Evolutionary conservation across 371 early-diverging fungal genomes (phyloP).

Genomic region (Circinella minor): DNA sequence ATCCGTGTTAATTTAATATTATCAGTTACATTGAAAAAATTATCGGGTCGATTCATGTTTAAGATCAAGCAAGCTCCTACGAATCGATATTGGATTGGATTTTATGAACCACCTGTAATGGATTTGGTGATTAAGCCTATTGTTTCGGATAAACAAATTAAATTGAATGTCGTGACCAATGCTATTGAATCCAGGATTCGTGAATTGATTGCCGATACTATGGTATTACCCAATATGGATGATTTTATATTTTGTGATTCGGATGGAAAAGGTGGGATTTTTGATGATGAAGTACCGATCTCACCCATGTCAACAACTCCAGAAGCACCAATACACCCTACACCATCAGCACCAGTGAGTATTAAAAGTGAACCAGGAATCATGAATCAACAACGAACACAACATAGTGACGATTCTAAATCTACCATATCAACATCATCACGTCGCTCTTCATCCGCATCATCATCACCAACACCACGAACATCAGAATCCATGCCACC

Average conservation of each 20-base stretch:
- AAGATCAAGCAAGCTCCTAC: constrained; percentile 85
- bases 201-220: constrained; percentile 76
- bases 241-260: constrained; percentile 79
- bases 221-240: constrained; percentile 93
- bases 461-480: constrained; percentile 6
- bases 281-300: constrained; percentile 38
- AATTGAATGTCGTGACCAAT: constrained; percentile 74
- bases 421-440: background rate
- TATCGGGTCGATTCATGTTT: constrained; percentile 75
- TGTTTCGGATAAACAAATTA: constrained; percentile 84
- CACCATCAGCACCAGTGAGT: background rate
- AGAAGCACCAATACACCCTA: background rate
- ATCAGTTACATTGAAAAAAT: constrained; percentile 65
- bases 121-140: constrained; percentile 82
- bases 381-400: background rate
- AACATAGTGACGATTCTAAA: background rate
- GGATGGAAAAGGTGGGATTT: constrained; percentile 67
- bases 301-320: background rate
- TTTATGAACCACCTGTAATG: constrained; percentile 79
- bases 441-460: constrained; percentile 7
- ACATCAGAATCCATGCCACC: constrained; percentile 9
- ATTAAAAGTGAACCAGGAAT: background rate
- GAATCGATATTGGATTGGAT: constrained; percentile 89
- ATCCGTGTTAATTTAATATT: constrained; percentile 80
- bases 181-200: constrained; percentile 85